phyloP scores from a whole-genome alignment of 805 yeast species.

The Zygosaccharomyces bailii region DNA sequence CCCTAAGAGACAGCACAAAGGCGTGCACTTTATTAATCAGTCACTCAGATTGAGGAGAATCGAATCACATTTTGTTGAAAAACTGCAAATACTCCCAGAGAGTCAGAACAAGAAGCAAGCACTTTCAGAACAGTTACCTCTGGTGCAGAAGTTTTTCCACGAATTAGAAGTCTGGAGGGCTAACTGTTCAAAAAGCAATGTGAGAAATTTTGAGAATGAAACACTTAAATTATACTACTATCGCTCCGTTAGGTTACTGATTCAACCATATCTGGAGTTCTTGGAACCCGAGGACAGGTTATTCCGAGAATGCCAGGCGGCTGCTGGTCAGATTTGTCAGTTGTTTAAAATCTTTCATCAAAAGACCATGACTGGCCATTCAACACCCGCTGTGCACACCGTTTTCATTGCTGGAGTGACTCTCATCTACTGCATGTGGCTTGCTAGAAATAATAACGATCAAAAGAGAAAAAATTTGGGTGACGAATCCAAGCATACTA shows the following conservation, averaged over 20 bases:
- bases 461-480: conserved; percentile 52
- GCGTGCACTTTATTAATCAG: conserved; percentile 51
- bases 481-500: conserved; percentile 56
- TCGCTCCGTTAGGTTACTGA: conserved; percentile 54
- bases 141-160: conserved; percentile 51
- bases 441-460: conserved; percentile 60
- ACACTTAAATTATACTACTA: conserved; percentile 57
- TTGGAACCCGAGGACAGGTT: conserved; percentile 58
- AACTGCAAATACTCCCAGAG: conserved; percentile 41
- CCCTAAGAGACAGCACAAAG: conserved; percentile 14
- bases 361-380: conserved; percentile 58
- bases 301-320: conserved; percentile 65
- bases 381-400: conserved; percentile 63
- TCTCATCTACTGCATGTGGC: conserved; percentile 61
- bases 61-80: conserved; percentile 57
- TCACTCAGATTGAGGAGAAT: conserved; percentile 54
- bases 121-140: conserved; percentile 42
- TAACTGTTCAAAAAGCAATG: conserved; percentile 42
- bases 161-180: conserved; percentile 56
- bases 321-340: conserved; percentile 68
- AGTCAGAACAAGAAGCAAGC: conserved; percentile 17
- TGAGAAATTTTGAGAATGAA: conserved; percentile 52
- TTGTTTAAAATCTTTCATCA: conserved; percentile 61
- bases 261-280: conserved; percentile 62
- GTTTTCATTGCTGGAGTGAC: conserved; percentile 70